Evolutionary conservation across 345 rosid species (phyloP).

Genomic region (Pugionium cornutum): DNA sequence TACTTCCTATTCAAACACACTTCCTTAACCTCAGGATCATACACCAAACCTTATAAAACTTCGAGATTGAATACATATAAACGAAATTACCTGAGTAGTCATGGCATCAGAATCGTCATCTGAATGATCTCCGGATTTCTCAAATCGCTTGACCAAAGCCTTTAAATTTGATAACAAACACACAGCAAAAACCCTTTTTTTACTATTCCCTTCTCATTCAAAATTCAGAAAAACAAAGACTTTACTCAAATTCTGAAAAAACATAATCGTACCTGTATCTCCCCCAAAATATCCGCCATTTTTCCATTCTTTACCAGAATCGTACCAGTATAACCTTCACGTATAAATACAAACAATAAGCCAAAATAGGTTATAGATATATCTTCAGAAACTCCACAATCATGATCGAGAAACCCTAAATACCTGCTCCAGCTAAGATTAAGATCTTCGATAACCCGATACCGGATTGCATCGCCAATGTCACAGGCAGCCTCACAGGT

Average conservation of each 20-base stretch:
- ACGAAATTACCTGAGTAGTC: constrained; percentile 13
- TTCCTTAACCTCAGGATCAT: not conserved
- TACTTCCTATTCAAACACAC: constrained; percentile 11
- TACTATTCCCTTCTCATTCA: not conserved
- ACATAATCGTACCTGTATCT: constrained; percentile 61
- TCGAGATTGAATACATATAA: too few relatives aligned
- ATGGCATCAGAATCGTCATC: constrained; percentile 57
- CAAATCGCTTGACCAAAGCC: constrained; percentile 62
- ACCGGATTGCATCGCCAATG: constrained; percentile 85
- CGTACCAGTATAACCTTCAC: constrained; percentile 76
- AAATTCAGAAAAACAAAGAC: constrained; percentile 20
- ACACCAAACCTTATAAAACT: not conserved
- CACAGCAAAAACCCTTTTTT: not conserved
- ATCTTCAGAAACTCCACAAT: not conserved
- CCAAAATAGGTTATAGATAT: not conserved
- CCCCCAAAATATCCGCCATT: constrained; percentile 72
- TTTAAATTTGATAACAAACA: constrained; percentile 23
- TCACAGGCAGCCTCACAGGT: not conserved
- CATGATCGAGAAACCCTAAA: constrained; percentile 23
- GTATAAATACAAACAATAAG: constrained; percentile 11
- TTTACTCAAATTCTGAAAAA: not conserved
- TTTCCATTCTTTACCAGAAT: constrained; percentile 76
- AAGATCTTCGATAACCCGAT: constrained; percentile 69
- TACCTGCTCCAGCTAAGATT: constrained; percentile 84
- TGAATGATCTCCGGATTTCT: constrained; percentile 54